Evolutionary conservation across 169 alveolate species (phyloP).

Genomic region (Pseudocohnilembus persalinus): DNA sequence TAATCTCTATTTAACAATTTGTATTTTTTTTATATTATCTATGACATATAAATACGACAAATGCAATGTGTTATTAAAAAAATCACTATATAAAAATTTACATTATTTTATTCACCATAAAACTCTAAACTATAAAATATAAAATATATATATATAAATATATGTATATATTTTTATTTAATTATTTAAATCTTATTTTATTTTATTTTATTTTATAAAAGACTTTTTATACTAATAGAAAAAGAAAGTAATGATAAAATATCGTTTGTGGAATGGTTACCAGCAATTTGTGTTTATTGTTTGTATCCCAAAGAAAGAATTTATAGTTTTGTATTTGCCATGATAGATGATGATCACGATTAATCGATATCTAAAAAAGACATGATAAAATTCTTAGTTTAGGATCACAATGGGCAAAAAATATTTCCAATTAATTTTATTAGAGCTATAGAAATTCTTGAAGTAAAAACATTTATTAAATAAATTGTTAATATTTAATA

Average conservation of each 20-base stretch:
- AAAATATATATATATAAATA: too few relatives aligned
- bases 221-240: slow-evolving; percentile 26
- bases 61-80: too few relatives aligned
- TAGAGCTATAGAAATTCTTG: slow-evolving; percentile 31
- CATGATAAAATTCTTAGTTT: slow-evolving; percentile 30
- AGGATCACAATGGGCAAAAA: slow-evolving; percentile 30
- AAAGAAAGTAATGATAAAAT: slow-evolving; percentile 35
- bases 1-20: too few relatives aligned
- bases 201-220: not conserved
- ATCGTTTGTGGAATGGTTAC: slow-evolving; percentile 42
- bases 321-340: slow-evolving; percentile 30
- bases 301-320: slow-evolving; percentile 27
- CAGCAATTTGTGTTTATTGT: slow-evolving; percentile 37
- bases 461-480: too few relatives aligned
- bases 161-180: too few relatives aligned
- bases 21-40: too few relatives aligned
- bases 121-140: not conserved
- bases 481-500: too few relatives aligned
- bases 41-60: too few relatives aligned
- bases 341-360: slow-evolving; percentile 44
- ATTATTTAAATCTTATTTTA: too few relatives aligned
- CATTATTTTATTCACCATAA: too few relatives aligned
- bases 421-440: slow-evolving; percentile 30
- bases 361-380: slow-evolving; percentile 37
- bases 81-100: too few relatives aligned